Base-by-base conservation (phyloP, 116 monocot species). In the Trichopus zeylanicus region DNA sequence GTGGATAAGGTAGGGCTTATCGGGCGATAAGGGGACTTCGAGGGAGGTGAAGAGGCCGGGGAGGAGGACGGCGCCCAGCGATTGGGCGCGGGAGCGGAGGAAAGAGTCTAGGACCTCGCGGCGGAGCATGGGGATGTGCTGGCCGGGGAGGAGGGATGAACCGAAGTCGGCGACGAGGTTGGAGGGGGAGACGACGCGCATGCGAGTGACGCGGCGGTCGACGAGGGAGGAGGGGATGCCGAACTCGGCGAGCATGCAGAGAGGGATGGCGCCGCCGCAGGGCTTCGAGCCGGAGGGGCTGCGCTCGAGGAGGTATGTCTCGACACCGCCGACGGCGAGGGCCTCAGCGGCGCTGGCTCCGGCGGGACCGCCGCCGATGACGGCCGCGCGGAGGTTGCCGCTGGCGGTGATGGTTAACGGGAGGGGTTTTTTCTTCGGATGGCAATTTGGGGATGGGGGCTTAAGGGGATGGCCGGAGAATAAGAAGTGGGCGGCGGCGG, bases 241-340 rank as follows among this genome's bases (percentile, higher is more conserved):
- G 80, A 93, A 93, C 82, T 93, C 93, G 26, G 77, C 79, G 29
- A 93, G 79, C 93, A 88, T 93, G 75, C 85, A 85, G 48, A 88
- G 88, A 10, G 93, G 93, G 42, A 93, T 93, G 67, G 88, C 88
- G 70, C 88, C 93, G 48, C 93, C 93, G 70, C 93, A 93, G 33
- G 93, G 93, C 72, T 93, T 93, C 11, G 93, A 60, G 47, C 85
- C 88, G 12, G 71, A 2, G 23, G 93, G 93, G 71, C 61, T 76
- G n/a, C 93, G 88, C 61, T 93, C 93, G 64, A 93, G 33, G 59
- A 93, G 85, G 75, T 66, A 93, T 1, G 88, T 82, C 32, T 75
- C 64, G 13, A 73, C 61, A 26, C 85, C 78, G 19, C 75, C 81
- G 4, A 59, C 33, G 15, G 93, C 81, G 19, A 93, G 82, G 34